Evolutionary conservation across 2,329 filamentous ascomycete species (phyloP), one percentile per base, ranked within the genome.

Genomic region (Keithomyces neogunnii): DNA sequence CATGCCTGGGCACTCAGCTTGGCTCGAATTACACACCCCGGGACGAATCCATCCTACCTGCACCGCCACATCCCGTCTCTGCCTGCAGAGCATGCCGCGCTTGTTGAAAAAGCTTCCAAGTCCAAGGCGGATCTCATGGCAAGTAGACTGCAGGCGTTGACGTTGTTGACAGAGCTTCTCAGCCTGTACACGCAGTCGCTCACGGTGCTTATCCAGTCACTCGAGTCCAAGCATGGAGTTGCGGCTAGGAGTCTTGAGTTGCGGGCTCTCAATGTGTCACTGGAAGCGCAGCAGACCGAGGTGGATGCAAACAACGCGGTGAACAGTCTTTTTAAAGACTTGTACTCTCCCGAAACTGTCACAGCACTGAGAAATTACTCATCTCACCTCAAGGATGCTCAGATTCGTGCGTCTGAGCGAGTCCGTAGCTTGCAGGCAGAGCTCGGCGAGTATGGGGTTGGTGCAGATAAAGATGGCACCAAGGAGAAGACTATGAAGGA

Each of bases 1-100:
- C 74, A 76, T 50, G 60, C 68, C 1, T 71, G 73, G 11, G 78
- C 79, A 30, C 66, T 73, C 11, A 59, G 68, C 13, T 68, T 82
- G 29, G 71, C 76, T 1, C 73, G 77, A 39, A 66, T 78, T 35
- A 62, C 70, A 3, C 70, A 73, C 55, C 76, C 77, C 0, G 66
- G 66, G 13, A 78, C 74, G 1, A 79, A 79, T 62, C 69, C 77
- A 0, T 78, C 77, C 26, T 80, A 72, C 59, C 67, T 83, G n/a
- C 81, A 84, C 66, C 78, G 81, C 26, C 64, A 71, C 29, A 75
- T 84, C 47, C 69, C 78, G 1, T 66, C 70, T 19, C 67, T 85
- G 2, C 66, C 75, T 0, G 55, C 64, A 1, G 64, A 70, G 29
- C 63, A 74, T 19, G 55, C 63, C 3, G 52, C 66, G 2, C 70